Conservation (phyloP, 1,139 yeast species). For the Oligophagozyma castellii region DNA sequence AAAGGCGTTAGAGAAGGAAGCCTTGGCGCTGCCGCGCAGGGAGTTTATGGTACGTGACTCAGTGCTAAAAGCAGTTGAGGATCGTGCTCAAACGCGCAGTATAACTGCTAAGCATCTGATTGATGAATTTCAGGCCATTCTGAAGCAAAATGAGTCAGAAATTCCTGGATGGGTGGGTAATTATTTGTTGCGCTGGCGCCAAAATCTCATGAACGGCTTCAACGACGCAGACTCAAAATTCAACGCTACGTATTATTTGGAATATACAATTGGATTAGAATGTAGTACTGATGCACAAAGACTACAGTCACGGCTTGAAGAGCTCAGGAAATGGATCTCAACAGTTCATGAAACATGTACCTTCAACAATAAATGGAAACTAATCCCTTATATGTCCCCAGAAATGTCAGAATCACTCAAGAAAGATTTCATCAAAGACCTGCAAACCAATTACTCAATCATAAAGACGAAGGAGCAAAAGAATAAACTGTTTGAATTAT, state of each 20-base stretch:
- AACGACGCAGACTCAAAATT: constrained; percentile 40
- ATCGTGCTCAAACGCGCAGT: constrained; percentile 30
- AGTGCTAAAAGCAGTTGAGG: constrained; percentile 28
- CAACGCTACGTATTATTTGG: constrained; percentile 39
- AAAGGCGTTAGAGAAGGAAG: constrained; percentile 24
- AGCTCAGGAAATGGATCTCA: constrained; percentile 19
- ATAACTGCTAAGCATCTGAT: too few relatives aligned
- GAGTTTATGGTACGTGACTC: constrained; percentile 45
- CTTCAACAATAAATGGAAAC: constrained; percentile 29
- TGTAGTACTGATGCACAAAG: constrained; percentile 28
- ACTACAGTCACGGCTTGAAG: constrained; percentile 27
- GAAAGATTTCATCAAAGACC: constrained; percentile 19
- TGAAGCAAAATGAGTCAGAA: constrained; percentile 18
- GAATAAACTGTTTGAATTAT: constrained; percentile 22
- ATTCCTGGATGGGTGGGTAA: constrained; percentile 33
- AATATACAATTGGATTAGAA: constrained; percentile 38
- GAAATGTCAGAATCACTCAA: constrained; percentile 27
- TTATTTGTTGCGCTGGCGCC: constrained; percentile 40
- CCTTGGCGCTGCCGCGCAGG: constrained; percentile 24
- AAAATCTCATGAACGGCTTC: constrained; percentile 38
- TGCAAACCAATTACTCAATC: constrained; percentile 13
- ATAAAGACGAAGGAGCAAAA: constrained; percentile 23
- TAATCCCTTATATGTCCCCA: constrained; percentile 26
- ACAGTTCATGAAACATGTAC: constrained; percentile 18
- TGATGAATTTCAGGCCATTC: constrained; percentile 19